Base-by-base conservation (phyloP, 805 yeast genomes). In the Lipomyces yamanashiensis region DNA sequence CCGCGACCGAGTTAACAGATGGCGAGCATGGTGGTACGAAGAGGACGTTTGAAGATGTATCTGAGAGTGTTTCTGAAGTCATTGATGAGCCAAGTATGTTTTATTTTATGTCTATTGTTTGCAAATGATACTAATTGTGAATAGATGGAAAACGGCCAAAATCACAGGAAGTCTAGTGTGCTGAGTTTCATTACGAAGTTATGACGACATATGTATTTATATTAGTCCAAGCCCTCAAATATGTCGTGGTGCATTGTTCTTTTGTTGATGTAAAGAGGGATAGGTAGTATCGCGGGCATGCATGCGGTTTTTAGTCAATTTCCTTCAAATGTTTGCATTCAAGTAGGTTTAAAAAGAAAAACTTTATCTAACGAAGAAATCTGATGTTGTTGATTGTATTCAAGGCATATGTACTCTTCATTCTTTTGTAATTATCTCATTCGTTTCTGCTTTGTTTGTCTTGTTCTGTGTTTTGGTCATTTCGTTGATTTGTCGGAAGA, bases 121-220 rank as follows among this genome's bases (percentile, higher is more conserved):
- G 1, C 28, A 8, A 9, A 7, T 7, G 19, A 6, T 53, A 33
- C 21, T 53, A 53, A 41, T 13, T 15, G 7, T 50, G 7, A 23
- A 23, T 53, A 53, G 59, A 44, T 45, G 45, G 45, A 21, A 47
- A 45, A 36, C 59, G 52, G 34, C 45, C 13, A 5, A 55, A 47
- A 33, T 34, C 23, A n/a, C 37, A 48, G 8, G 34, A 48, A 48
- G 28, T 28, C 28, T 28, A 28, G 28, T 2, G 28, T 28, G 28
- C 28, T 28, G 28, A 28, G 28, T 3, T 28, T 28, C 28, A 28
- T 28, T 28, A 28, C 28, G 5, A 28, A 28, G 28, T 28, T 5
- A 28, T 28, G 28, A 28, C 2, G 28, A 5, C 28, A 28, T 28
- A 28, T 28, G 28, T 28, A 5, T 28, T 28, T 28, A 28, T 28